Evolutionary conservation across 225 moss, liverwort and hornwort species (phyloP).

Genomic region (Lunularia cruciata): DNA sequence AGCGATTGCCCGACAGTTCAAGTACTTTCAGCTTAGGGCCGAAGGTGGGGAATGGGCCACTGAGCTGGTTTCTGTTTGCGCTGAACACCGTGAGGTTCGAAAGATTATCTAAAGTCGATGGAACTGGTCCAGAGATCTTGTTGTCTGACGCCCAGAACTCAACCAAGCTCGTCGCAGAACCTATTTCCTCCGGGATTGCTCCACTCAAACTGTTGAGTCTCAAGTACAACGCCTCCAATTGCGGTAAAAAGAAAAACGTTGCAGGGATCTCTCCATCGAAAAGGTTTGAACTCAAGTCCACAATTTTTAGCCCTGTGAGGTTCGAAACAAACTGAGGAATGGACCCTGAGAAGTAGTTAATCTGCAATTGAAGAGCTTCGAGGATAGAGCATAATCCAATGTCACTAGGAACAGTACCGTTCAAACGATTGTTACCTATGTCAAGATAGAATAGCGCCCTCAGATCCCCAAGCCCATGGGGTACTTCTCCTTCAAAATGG

Average conservation of each 20-base stretch:
- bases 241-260: not conserved
- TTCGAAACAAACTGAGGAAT: not conserved
- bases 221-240: not conserved
- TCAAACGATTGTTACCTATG: not conserved
- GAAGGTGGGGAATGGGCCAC: not conserved
- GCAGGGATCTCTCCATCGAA: slow-evolving; percentile 8
- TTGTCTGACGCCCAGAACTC: not conserved
- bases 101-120: too few species aligned
- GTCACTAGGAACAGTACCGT: not conserved
- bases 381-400: not conserved
- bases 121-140: too few species aligned
- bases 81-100: not conserved
- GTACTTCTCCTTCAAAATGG: not conserved
- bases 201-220: not conserved
- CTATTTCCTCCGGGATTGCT: not conserved
- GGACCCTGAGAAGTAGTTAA: not conserved
- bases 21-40: not conserved
- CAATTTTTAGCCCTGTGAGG: not conserved
- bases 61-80: slow-evolving; percentile 5
- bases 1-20: not conserved
- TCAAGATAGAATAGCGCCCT: not conserved
- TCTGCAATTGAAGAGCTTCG: not conserved
- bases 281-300: not conserved
- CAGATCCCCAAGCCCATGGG: not conserved
- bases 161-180: not conserved